A percentile compares a stretch with the other conserved stretches of the same genome.
Evolutionary conservation across 441 rosid species (phyloP).

Genomic region (Breynia disticha): DNA sequence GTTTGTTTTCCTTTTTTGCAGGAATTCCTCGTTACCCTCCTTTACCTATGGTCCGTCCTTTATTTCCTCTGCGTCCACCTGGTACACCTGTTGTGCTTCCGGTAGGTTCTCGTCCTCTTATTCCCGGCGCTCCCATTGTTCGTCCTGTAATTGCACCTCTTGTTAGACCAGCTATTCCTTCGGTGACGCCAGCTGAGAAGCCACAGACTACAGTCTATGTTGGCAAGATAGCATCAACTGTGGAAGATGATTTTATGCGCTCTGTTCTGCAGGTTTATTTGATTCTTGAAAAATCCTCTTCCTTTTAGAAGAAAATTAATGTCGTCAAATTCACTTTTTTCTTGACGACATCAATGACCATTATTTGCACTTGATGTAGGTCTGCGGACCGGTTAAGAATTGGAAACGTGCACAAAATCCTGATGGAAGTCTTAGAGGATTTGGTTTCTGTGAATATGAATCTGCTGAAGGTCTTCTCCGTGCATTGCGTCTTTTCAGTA

Average conservation of each 20-base stretch:
- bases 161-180: constrained; percentile 68
- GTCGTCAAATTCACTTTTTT: no score
- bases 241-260: constrained; percentile 82
- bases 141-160: constrained; percentile 66
- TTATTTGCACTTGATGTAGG: constrained; percentile 31
- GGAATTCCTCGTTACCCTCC: constrained; percentile 58
- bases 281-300: background rate
- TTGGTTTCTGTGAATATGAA: constrained; percentile 96
- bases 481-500: constrained; percentile 80
- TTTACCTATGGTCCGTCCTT: constrained; percentile 72
- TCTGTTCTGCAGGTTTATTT: constrained; percentile 59
- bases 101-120: constrained; percentile 46
- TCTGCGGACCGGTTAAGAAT: constrained; percentile 88
- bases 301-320: background rate
- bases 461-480: constrained; percentile 96
- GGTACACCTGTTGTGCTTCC: constrained; percentile 63
- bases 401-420: constrained; percentile 91
- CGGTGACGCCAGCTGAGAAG: constrained; percentile 62
- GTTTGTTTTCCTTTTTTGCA: constrained; percentile 46
- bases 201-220: constrained; percentile 94
- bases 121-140: constrained; percentile 61
- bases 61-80: constrained; percentile 75
- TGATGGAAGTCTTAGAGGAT: constrained; percentile 74
- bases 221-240: constrained; percentile 87
- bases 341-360: no score